These are phyloP conservation scores for Heliocybe sulcata DNA, from an alignment of 1,284 basidiomycete species.

Conservation along the genomic window DNA sequence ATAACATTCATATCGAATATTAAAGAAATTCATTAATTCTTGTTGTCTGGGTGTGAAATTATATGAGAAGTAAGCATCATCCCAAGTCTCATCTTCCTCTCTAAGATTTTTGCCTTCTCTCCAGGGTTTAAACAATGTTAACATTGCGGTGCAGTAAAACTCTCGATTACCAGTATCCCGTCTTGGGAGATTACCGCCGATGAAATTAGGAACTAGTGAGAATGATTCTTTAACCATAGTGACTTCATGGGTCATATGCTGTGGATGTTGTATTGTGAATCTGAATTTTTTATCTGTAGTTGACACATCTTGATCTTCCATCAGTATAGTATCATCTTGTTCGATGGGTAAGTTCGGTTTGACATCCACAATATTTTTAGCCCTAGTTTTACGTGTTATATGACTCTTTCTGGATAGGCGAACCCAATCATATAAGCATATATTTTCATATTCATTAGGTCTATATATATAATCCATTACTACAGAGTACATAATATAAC, in stretches of 20 bases:
- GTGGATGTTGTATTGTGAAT: constrained; percentile 10
- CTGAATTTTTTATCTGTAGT: background rate
- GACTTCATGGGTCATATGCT: constrained; percentile 8
- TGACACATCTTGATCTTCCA: too few species aligned
- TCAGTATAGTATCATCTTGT: constrained; percentile 1
- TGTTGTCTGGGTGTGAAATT: constrained; percentile 8
- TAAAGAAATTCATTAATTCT: constrained; percentile 12
- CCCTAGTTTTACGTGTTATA: too few species aligned
- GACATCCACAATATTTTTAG: background rate
- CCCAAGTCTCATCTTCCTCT: constrained; percentile 7
- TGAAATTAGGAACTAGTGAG: constrained; percentile 10
- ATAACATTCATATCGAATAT: constrained; percentile 17
- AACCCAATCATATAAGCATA: constrained; percentile 10
- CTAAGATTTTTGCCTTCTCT: constrained; percentile 10
- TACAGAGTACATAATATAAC: constrained; percentile 1
- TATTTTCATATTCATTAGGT: background rate
- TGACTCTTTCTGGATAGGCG: constrained; percentile 1
- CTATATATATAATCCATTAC: constrained; percentile 8
- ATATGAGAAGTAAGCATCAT: constrained; percentile 8
- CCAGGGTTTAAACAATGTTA: constrained; percentile 10
- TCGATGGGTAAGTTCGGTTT: background rate
- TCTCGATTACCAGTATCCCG: constrained; percentile 13
- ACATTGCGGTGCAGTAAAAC: constrained; percentile 13
- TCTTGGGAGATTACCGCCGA: constrained; percentile 11
- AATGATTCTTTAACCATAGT: constrained; percentile 3